Evolutionary conservation across 177 flowering plant species (phyloP), one percentile per base, ranked within the genome.

Genomic region (Tripterygium wilfordii): DNA sequence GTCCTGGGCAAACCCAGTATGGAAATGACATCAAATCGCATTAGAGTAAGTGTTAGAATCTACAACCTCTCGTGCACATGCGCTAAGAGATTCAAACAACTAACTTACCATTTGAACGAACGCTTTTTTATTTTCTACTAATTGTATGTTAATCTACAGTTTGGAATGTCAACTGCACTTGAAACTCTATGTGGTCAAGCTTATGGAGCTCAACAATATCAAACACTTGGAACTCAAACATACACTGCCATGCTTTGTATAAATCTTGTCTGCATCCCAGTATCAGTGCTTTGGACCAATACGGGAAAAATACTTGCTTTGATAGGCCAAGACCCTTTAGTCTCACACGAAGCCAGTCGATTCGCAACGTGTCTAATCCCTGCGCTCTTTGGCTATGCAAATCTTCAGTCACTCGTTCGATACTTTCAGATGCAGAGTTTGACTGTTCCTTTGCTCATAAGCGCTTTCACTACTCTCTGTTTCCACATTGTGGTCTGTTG

Each of bases 401-500:
- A 26, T 22, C 53, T 64, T 35, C 69, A 64, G 42, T 55, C 66
- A 2, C 63, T 69, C 0, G 33, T 60, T 33, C 29, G 60, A 17
- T 64, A 39, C 49, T 64, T 60, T 28, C 74, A 64, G 31, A 41
- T 54, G 14, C 69, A 69, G 16, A 60, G 57, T 18, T 29, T 67
- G 36, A 41, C 49, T 22, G 9, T 37, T 9, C 74, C 74, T 5
- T 35, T 69, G 74, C 35, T 69, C 19, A 5, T 57, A 2, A 57
- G 57, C 51, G 61, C 66, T 16, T 48, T 6, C 22, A 28, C 45
- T 21, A 30, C 51, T 22, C 53, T 65, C 5, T 44, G 26, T 20
- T n/a, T 65, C 28, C 67, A 65, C 22, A 36, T 61, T 2, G 61
- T 54, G n/a, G 54, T 74, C 3, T 83, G 81, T 52, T 83, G 82